Evolutionary conservation across 2,329 filamentous ascomycete species (phyloP), one percentile per base, ranked within the genome.

Genomic region (Endocalyx cinctus): DNA sequence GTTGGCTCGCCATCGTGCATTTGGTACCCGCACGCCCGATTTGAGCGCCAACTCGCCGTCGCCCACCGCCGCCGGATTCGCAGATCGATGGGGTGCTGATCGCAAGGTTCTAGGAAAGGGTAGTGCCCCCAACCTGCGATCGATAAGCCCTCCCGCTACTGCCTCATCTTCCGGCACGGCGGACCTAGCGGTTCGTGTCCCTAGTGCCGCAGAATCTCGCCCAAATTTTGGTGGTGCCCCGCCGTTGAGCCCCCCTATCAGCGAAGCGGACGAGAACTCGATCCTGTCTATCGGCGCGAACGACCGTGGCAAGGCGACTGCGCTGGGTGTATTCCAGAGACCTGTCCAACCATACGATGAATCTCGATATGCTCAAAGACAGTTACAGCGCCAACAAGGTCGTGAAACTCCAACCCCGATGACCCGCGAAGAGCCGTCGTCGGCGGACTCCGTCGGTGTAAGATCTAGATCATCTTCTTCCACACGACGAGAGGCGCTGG

Each of bases 301-400:
- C 42, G 89, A 95, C 47, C 78, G 81, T 41, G 55, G 55, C 15
- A 58, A 58, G 31, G 55, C 55, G 17, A 58, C 54, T 15, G 52
- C 54, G 30, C 45, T 59, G 12, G 55, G 54, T 2, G 54, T 59
- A 6, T 59, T 58, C 39, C 83, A 83, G 44, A 87, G 87, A 52
- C 85, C 88, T 2, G 63, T 67, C 2, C 76, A 82, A 31, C 75
- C 79, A 6, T 95, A 92, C 47, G 87, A 94, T 50, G 89, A 96
- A 51, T 78, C 82, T 14, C 84, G 87, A 51, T 96, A 87, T 50
- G 76, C 85, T 5, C 83, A 94, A 52, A 78, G 87, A 27, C 84
- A 94, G 51, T 66, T 85, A 29, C 84, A 88, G 55, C 76, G 95
- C 56, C 84, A 90, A 43, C 77, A 84, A 50, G 84, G 81, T 17